Percentiles rank a stretch among this genome's conserved stretches.
Conservation (phyloP, 2,329 filamentous ascomycete species). For the Huntiella moniliformis region DNA sequence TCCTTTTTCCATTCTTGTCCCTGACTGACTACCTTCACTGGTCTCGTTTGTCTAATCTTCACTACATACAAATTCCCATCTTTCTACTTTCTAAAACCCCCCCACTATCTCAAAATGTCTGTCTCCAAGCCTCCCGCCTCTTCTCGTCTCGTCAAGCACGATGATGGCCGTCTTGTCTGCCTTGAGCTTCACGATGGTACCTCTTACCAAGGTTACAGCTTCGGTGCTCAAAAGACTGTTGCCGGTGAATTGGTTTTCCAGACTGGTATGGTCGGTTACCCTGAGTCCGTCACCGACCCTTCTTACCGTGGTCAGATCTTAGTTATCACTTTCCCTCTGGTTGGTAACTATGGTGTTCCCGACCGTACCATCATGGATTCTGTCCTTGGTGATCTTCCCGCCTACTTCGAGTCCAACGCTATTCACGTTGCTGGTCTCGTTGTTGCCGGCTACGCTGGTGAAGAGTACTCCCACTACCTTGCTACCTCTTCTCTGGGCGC, state of each 20-base stretch:
- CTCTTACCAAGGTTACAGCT: constrained; percentile 86
- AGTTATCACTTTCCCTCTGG: constrained; percentile 85
- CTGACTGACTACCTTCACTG: constrained; percentile 9
- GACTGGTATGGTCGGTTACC: constrained; percentile 98
- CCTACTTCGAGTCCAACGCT: constrained; percentile 78
- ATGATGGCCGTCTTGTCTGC: constrained; percentile 49
- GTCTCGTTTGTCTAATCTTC: constrained; percentile 1
- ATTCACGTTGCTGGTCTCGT: constrained; percentile 91
- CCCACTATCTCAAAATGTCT: constrained; percentile 17
- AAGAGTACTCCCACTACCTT: constrained; percentile 89
- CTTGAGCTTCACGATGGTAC: constrained; percentile 88
- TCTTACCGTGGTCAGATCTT: constrained; percentile 87
- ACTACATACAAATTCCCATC: not conserved
- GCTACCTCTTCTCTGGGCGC: constrained; percentile 75
- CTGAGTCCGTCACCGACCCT: constrained; percentile 77
- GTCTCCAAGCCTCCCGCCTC: constrained; percentile 33
- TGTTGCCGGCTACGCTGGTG: constrained; percentile 77
- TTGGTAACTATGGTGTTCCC: constrained; percentile 95
- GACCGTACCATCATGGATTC: constrained; percentile 70
- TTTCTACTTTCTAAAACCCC: not conserved
- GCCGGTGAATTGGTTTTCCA: constrained; percentile 97
- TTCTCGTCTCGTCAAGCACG: constrained; percentile 33
- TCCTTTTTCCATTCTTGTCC: constrained; percentile 14
- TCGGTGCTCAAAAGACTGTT: constrained; percentile 84
- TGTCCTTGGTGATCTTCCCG: constrained; percentile 67